phyloP scores from a whole-genome alignment of 2,329 filamentous ascomycete species.

The Diplodia intermedia region DNA sequence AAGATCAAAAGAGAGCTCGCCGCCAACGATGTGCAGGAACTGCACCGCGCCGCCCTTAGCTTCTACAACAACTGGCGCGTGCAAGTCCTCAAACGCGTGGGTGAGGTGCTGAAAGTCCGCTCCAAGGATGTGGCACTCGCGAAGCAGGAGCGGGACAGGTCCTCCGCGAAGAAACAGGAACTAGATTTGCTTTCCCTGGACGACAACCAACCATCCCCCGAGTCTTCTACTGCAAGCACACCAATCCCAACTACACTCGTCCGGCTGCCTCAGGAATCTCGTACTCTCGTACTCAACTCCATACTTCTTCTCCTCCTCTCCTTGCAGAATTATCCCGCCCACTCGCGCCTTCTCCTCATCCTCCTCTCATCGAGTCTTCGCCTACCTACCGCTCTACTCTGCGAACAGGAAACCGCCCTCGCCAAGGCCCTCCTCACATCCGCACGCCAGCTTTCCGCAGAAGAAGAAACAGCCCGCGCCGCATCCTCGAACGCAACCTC shows the following conservation, averaged over 20 bases:
- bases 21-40: slow-evolving; percentile 63
- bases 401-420: slow-evolving; percentile 76
- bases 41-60: slow-evolving; percentile 72
- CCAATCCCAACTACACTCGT: slow-evolving; percentile 58
- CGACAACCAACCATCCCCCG: slow-evolving; percentile 5
- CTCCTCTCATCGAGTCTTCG: slow-evolving; percentile 73
- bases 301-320: slow-evolving; percentile 76
- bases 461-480: slow-evolving; percentile 76
- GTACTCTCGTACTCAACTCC: slow-evolving; percentile 73
- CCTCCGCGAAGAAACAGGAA: slow-evolving; percentile 42
- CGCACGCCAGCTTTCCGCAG: slow-evolving; percentile 73
- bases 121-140: slow-evolving; percentile 37
- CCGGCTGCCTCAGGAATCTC: slow-evolving; percentile 65
- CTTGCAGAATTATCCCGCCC: slow-evolving; percentile 76
- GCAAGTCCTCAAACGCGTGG: slow-evolving; percentile 71
- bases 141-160: slow-evolving; percentile 41
- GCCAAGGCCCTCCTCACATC: slow-evolving; percentile 76
- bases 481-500: slow-evolving; percentile 69
- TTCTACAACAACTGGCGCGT: slow-evolving; percentile 84
- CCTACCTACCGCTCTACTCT: slow-evolving; percentile 69
- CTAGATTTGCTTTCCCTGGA: slow-evolving; percentile 56
- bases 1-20: slow-evolving; percentile 54
- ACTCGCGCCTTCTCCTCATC: slow-evolving; percentile 74
- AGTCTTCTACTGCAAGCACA: slow-evolving; percentile 41
- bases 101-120: slow-evolving; percentile 63